Conservation (phyloP, 2,329 filamentous ascomycete genomes). For the Phialophora verrucosa region DNA sequence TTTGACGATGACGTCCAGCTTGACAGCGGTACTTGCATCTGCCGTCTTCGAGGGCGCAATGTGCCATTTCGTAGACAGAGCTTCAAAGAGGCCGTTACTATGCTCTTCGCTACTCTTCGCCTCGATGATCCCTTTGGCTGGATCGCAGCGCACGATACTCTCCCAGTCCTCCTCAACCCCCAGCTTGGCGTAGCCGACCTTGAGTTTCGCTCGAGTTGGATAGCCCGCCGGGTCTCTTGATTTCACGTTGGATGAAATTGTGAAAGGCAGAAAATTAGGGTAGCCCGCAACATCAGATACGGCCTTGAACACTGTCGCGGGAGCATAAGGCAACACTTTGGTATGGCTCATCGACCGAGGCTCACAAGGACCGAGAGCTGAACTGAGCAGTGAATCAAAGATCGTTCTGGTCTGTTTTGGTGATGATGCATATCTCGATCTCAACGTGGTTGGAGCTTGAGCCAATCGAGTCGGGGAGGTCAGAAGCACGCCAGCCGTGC, state of each 20-base stretch:
- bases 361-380: slow-evolving; percentile 37
- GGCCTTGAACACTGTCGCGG: slow-evolving; percentile 74
- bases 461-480: not conserved
- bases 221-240: slow-evolving; percentile 64
- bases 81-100: slow-evolving; percentile 57
- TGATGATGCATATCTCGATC: slow-evolving; percentile 2
- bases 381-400: slow-evolving; percentile 38
- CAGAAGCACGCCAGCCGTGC: slow-evolving; percentile 4
- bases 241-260: slow-evolving; percentile 76
- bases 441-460: not conserved
- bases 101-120: slow-evolving; percentile 65
- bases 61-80: slow-evolving; percentile 53
- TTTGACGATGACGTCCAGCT: slow-evolving; percentile 76
- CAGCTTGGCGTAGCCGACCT: slow-evolving; percentile 77
- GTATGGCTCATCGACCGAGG: slow-evolving; percentile 72
- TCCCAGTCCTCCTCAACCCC: slow-evolving; percentile 80
- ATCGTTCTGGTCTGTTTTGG: slow-evolving; percentile 31
- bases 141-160: slow-evolving; percentile 77
- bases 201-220: slow-evolving; percentile 77
- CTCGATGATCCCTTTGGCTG: slow-evolving; percentile 70
- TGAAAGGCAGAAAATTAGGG: slow-evolving; percentile 88
- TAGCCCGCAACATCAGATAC: slow-evolving; percentile 91
- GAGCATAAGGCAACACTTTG: slow-evolving; percentile 77
- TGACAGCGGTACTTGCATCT: slow-evolving; percentile 70
- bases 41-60: slow-evolving; percentile 45